phyloP scores from a whole-genome alignment of 345 rosid genomes.

The Dipteronia sinensis region DNA sequence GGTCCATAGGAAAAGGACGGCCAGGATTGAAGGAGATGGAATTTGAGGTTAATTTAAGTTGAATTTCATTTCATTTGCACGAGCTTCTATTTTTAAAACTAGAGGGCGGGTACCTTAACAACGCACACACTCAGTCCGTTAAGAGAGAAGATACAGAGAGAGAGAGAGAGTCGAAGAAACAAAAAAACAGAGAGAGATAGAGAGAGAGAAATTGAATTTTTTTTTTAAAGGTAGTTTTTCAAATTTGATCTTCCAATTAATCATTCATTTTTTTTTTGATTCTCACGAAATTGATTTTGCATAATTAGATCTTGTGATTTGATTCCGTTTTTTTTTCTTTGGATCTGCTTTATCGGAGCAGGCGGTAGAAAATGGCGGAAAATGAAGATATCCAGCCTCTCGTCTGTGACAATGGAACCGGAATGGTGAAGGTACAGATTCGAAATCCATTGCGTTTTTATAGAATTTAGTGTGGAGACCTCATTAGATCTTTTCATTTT shows the following conservation, averaged over 20 bases:
- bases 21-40: slow-evolving; percentile 25
- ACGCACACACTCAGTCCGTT: neutral
- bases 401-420: slow-evolving; percentile 74
- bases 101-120: slow-evolving; percentile 43
- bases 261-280: too few relatives aligned
- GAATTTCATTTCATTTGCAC: slow-evolving; percentile 41
- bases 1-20: slow-evolving; percentile 37
- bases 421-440: slow-evolving; percentile 63
- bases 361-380: slow-evolving; percentile 57
- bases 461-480: too few relatives aligned
- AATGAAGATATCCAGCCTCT: slow-evolving; percentile 58
- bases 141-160: neutral
- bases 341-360: slow-evolving; percentile 12
- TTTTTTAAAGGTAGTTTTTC: too few relatives aligned
- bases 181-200: too few relatives aligned
- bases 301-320: neutral
- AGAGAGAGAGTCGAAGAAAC: neutral
- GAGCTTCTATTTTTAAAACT: slow-evolving; percentile 35
- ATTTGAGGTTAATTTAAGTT: slow-evolving; percentile 40
- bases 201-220: too few relatives aligned
- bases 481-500: too few relatives aligned
- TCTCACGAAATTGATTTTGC: too few relatives aligned
- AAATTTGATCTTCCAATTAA: too few relatives aligned
- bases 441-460: neutral
- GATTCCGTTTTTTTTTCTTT: neutral